phyloP scores from a whole-genome alignment of 2,329 filamentous ascomycete species.

The Thelonectria olida region DNA sequence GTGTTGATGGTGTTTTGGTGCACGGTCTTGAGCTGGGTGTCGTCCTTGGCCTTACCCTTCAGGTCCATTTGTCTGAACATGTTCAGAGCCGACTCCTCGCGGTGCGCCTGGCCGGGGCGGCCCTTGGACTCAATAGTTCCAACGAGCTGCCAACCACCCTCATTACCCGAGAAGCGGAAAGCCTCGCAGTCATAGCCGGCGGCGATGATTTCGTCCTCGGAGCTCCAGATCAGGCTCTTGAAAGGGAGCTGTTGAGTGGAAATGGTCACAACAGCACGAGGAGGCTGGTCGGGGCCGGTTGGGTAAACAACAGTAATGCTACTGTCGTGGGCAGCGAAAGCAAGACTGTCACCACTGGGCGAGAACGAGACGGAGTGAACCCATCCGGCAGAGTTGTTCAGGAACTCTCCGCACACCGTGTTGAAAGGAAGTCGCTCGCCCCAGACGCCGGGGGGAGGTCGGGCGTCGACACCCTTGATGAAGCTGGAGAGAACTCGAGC shows the following conservation, averaged over 20 bases:
- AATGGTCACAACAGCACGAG: constrained; percentile 88
- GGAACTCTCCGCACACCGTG: constrained; percentile 94
- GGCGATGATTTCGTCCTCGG: constrained; percentile 92
- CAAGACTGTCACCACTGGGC: constrained; percentile 89
- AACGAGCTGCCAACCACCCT: constrained; percentile 82
- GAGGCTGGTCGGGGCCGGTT: constrained; percentile 87
- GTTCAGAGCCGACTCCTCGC: constrained; percentile 93
- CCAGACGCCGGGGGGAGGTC: constrained; percentile 89
- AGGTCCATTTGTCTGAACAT: constrained; percentile 99
- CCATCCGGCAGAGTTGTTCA: constrained; percentile 98
- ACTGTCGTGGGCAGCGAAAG: constrained; percentile 94
- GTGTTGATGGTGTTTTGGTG: constrained; percentile 97
- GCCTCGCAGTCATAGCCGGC: constrained; percentile 92
- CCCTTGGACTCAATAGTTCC: constrained; percentile 83
- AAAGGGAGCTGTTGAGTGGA: constrained; percentile 92
- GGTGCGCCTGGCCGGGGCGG: constrained; percentile 65
- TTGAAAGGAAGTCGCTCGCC: constrained; percentile 97
- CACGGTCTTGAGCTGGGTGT: constrained; percentile 92
- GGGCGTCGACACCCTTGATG: constrained; percentile 91
- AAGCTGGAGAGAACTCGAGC: constrained; percentile 94
- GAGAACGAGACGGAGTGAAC: constrained; percentile 94
- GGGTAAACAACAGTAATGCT: constrained; percentile 97
- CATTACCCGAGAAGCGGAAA: constrained; percentile 84
- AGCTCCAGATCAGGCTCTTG: constrained; percentile 90
- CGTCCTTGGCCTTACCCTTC: constrained; percentile 90